A percentile compares a stretch with the other conserved stretches of the same genome.
Conservation (phyloP, 2,329 filamentous ascomycete genomes). For the Exophiala lecanii-corni region DNA sequence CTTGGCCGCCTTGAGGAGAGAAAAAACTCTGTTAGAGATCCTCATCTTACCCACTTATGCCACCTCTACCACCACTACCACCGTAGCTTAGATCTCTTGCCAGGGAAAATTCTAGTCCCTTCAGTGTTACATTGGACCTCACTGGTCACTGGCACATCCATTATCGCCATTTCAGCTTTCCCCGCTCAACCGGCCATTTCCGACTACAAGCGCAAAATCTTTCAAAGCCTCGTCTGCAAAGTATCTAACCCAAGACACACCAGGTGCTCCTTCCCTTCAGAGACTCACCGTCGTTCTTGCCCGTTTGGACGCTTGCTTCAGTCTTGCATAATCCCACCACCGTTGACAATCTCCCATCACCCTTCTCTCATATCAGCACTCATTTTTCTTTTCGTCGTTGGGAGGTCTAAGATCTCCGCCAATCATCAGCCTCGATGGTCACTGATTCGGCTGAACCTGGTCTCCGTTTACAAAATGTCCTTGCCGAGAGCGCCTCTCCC, state of each 20-base stretch:
- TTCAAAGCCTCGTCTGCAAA: constrained; percentile 19
- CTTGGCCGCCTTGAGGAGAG: no score
- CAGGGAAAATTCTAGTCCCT: not conserved
- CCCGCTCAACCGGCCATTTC: constrained; percentile 15
- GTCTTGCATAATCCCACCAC: not conserved
- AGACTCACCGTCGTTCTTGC: no score
- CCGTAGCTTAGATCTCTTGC: no score
- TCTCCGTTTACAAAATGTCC: constrained; percentile 20
- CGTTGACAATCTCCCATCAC: constrained; percentile 6
- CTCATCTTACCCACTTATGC: no score
- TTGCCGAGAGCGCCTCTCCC: constrained; percentile 51
- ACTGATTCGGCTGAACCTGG: constrained; percentile 6
- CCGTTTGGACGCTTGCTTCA: not conserved
- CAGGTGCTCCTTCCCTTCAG: no score
- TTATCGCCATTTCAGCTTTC: not conserved
- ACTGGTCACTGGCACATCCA: not conserved
- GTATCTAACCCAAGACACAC: no score
- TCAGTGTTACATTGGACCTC: not conserved
- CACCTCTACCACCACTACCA: no score
- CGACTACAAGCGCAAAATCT: constrained; percentile 12
- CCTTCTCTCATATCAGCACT: not conserved
- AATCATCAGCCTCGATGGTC: constrained; percentile 14
- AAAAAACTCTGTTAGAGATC: constrained; percentile 18
- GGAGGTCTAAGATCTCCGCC: not conserved
- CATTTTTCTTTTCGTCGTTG: constrained; percentile 1